These are phyloP conservation scores for Gracilaria domingensis DNA, from an alignment of 23 red algal genomes.

Conservation along the genomic window DNA sequence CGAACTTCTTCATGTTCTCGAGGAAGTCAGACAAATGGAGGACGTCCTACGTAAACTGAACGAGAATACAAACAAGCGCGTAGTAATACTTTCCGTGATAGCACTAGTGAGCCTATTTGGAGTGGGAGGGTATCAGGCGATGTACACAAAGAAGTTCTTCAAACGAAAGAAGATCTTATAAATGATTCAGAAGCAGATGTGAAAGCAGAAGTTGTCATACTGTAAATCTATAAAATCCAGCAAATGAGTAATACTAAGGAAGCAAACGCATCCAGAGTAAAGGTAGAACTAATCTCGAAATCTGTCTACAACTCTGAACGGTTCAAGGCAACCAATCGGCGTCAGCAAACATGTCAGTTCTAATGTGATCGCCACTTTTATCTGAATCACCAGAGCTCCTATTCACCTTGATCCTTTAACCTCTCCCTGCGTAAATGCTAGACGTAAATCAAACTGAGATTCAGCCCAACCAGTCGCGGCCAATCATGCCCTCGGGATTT, in stretches of 20 bases:
- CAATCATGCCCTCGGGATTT: neutral
- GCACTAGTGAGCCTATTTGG: constrained; percentile 51
- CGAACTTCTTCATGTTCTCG: constrained; percentile 61
- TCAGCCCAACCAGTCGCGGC: neutral
- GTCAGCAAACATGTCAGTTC: constrained; percentile 25
- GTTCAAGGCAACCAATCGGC: constrained; percentile 9
- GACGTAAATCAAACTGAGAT: neutral
- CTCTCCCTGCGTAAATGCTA: constrained; percentile 22
- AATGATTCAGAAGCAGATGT: neutral
- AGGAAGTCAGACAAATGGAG: constrained; percentile 59
- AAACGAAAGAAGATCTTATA: constrained; percentile 74
- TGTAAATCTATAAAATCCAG: neutral
- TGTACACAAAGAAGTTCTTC: constrained; percentile 74
- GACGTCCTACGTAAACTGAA: constrained; percentile 49
- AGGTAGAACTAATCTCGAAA: constrained; percentile 44
- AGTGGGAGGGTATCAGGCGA: constrained; percentile 64
- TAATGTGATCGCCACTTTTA: constrained; percentile 32
- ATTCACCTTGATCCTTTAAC: neutral
- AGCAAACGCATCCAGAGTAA: constrained; percentile 15
- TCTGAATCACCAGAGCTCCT: constrained; percentile 30
- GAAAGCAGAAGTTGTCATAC: constrained; percentile 16
- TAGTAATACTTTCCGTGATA: constrained; percentile 54
- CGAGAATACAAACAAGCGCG: constrained; percentile 61
- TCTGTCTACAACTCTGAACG: constrained; percentile 10
- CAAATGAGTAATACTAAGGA: neutral